These are phyloP conservation scores for Aethionema arabicum DNA, from an alignment of 345 rosid genomes.

Conservation along the genomic window DNA sequence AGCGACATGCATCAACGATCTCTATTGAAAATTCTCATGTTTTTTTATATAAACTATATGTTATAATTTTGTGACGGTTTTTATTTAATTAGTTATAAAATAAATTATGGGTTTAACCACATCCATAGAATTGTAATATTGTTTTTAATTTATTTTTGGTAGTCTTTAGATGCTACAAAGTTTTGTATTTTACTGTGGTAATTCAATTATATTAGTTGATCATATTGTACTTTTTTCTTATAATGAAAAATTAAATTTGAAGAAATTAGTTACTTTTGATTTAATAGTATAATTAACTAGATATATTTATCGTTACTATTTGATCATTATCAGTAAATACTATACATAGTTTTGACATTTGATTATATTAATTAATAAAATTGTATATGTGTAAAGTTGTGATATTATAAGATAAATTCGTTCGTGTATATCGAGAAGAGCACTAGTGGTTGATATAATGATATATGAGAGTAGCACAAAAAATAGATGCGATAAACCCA, in stretches of 20 bases:
- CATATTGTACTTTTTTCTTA: too few relatives aligned
- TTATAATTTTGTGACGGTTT: not conserved
- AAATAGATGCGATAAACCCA: constrained; percentile 32
- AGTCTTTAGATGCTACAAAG: too few relatives aligned
- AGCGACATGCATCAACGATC: constrained; percentile 43
- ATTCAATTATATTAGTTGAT: too few relatives aligned
- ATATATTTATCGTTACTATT: too few relatives aligned
- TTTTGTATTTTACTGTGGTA: too few relatives aligned
- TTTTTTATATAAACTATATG: constrained; percentile 3
- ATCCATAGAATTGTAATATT: too few relatives aligned
- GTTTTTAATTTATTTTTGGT: too few relatives aligned
- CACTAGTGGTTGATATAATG: constrained; percentile 34
- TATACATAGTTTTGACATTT: not conserved
- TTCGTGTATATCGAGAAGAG: constrained; percentile 11
- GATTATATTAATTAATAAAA: not conserved
- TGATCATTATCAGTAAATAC: too few relatives aligned
- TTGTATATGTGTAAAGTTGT: not conserved
- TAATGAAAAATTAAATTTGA: too few relatives aligned
- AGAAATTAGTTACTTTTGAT: too few relatives aligned
- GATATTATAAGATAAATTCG: constrained; percentile 10
- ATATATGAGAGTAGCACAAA: constrained; percentile 12
- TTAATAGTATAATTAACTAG: too few relatives aligned
- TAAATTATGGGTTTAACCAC: too few relatives aligned
- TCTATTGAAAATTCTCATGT: constrained; percentile 9
- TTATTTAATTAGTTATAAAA: not conserved